Percentiles rank a stretch among this genome's conserved stretches.
phyloP scores from a whole-genome alignment of 345 rosid species.

The Moringa oleifera region DNA sequence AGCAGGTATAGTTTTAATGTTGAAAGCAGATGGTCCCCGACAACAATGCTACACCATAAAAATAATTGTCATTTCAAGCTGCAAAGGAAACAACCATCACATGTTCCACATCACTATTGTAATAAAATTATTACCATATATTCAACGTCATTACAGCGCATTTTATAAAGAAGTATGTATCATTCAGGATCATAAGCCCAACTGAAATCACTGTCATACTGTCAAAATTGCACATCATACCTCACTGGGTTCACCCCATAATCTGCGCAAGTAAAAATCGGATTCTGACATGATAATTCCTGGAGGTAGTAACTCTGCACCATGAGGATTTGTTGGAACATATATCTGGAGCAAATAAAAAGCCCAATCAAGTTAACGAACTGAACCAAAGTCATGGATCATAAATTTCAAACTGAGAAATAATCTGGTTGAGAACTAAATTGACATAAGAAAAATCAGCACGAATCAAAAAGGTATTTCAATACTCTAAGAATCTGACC shows the following conservation, averaged over 20 bases:
- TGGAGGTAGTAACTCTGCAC: conserved; percentile 90
- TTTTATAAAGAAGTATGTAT: conserved; percentile 1
- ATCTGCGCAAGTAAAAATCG: conserved; percentile 76
- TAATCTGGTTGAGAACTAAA: not conserved
- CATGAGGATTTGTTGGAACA: conserved; percentile 83
- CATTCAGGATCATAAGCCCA: not conserved
- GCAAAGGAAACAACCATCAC: not conserved
- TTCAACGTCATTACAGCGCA: not conserved
- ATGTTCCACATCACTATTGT: not conserved
- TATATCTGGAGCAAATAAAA: conserved; percentile 47
- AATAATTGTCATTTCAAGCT: not conserved
- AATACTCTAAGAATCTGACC: not conserved
- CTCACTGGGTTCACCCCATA: conserved; percentile 96
- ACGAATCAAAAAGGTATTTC: not conserved
- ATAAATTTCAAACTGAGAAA: not conserved
- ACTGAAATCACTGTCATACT: not conserved
- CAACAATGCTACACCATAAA: not conserved
- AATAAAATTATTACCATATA: not conserved
- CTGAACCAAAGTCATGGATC: not conserved
- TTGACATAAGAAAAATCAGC: not conserved
- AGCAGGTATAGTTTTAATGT: not conserved
- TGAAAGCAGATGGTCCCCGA: not conserved
- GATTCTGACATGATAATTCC: conserved; percentile 76
- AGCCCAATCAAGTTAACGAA: conserved; percentile 4
- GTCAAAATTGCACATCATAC: conserved; percentile 31